Conservation (phyloP, 192 early-diverging fungal genomes). For the Rhizophlyctis rosea region DNA sequence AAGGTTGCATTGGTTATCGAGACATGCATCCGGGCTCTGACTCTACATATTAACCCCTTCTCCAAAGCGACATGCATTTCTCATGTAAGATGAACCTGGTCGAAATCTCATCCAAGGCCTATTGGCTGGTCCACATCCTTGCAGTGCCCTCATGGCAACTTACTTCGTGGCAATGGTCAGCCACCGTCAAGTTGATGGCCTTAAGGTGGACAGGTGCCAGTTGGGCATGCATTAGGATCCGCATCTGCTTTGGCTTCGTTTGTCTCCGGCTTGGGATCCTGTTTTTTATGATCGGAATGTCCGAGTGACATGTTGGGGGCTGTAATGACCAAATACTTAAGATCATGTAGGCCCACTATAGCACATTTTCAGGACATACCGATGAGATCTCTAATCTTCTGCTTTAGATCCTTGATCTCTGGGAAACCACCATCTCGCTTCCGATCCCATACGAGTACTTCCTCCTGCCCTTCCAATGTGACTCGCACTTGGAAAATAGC, state of each 20-base stretch:
- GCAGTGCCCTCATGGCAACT: no score
- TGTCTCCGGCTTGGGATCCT: not conserved
- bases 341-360: not conserved
- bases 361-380: not conserved
- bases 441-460: not conserved
- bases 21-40: no score
- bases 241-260: not conserved
- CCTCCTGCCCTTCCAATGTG: not conserved
- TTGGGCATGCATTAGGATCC: no score
- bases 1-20: no score
- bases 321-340: not conserved
- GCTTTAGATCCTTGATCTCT: slow-evolving; percentile 1
- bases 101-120: no score
- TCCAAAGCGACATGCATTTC: no score
- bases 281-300: not conserved
- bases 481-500: not conserved
- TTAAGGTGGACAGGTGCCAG: no score
- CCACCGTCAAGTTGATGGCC: no score
- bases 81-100: no score
- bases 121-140: no score
- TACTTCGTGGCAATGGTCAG: no score
- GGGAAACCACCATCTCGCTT: not conserved
- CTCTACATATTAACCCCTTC: no score
- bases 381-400: not conserved
- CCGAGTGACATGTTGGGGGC: not conserved